Evolutionary conservation across 2,329 filamentous ascomycete genomes (phyloP), one percentile per base, ranked within the genome.

Genomic region (Stagonosporopsis tanaceti): DNA sequence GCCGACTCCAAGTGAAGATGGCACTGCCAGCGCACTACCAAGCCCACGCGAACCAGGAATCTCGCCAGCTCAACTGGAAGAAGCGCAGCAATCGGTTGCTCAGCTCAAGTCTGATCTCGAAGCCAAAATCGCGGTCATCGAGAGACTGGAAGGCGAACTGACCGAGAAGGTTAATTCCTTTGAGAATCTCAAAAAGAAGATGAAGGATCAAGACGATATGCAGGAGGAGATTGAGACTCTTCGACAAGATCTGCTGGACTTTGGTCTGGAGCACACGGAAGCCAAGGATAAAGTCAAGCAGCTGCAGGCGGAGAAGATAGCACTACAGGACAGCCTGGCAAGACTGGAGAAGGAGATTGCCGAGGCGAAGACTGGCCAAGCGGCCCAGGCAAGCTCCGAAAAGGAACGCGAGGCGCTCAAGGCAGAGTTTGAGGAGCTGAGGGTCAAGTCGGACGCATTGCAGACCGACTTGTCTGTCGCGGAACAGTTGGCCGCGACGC

Each of bases 401-500:
- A 79, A 82, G 61, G 80, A 82, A 42, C 84, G 81, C 64, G 77
- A 83, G 45, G 83, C 84, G 57, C 71, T 93, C 7, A 83, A 85
- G 50, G 77, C 77, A 2, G 89, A 93, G 53, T 86, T 91, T 58
- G 84, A 93, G 39, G 87, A 88, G 39, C 81, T 96, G 34, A 92
- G 90, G 75, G 78, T 82, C 20, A 92, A 89, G 74, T 86, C 88
- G 0, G 81, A 86, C 2, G 84, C 85, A 0, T 76, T 97, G 17
- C 88, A 96, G 70, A 91, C 89, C 0, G 94, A 99, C 71, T 83
- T 98, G 3, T 89, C 88, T 2, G 93, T 93, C 2, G 90, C 93
- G 0, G 89, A 97, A 73, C 88, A 96, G 76, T 84, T 98, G 12
- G 92, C 95, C 0, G 89, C 96, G 59, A 89, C 86, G 15, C 85